Evolutionary conservation across 495 filamentous ascomycete species (phyloP), one percentile per base, ranked within the genome.

Genomic region (Penicillium canescens): DNA sequence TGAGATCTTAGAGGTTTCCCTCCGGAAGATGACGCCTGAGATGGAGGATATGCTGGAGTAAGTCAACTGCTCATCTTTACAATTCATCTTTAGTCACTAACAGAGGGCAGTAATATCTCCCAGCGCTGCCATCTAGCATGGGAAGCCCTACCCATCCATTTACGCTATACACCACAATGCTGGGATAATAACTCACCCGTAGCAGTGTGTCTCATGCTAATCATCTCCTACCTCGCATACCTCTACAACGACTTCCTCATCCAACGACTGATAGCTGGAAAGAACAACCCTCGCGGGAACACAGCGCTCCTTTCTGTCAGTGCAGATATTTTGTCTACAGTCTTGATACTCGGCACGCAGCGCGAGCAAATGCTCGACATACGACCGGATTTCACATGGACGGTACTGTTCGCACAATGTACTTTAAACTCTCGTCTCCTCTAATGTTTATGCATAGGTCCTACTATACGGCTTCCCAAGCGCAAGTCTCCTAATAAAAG

Each of bases 1-100:
- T 43, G 81, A 86, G 42, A 78, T 87, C 23, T 68, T 87, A 2
- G 76, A 83, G 42, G 67, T 85, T 18, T 79, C 82, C 18, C 50
- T 85, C 11, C 63, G 60, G 3, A 52, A 59, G 1, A 57, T 68
- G 23, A 70, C 60, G 6, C 57, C 59, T 23, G 66, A 73, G 8
- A 67, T 66, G 28, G 65, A 67, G 3, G 31, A 54, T 16, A 46
- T 55, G 26, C 39, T 71, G 8, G 55, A 56, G 67, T 67, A 51
- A 51, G 56, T 20, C 24, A 28, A 4, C 10, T 39, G 13, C 11
- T 23, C n/a, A 20, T 31, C 10, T 34, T 34, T n/a, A 18, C 24
- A 1, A 10, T 14, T 2, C 6, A 20, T 20, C 6, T 21, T n/a
- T 3, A 31, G 6, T 14, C 7, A 43, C 48, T 54, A 56, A 52